A percentile compares a stretch with the other conserved stretches of the same genome.
These are phyloP conservation scores for Parastagonospora avenae DNA, from an alignment of 2,329 filamentous ascomycete genomes.

Conservation along the genomic window DNA sequence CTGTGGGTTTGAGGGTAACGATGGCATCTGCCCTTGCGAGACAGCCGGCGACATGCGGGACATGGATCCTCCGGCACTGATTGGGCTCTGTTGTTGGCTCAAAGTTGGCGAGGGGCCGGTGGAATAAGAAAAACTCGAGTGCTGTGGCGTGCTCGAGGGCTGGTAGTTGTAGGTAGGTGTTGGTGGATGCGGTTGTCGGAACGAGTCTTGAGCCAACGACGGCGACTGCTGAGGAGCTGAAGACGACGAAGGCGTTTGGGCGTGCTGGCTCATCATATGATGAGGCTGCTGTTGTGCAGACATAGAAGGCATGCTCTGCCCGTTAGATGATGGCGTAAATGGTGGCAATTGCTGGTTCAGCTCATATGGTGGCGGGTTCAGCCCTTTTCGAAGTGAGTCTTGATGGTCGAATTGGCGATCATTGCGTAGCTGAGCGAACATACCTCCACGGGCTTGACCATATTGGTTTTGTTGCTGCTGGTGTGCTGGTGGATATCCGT, in stretches of 20 bases:
- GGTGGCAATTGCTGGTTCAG: slow-evolving; percentile 63
- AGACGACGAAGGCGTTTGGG: slow-evolving; percentile 46
- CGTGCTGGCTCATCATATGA: slow-evolving; percentile 53
- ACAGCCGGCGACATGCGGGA: slow-evolving; percentile 60
- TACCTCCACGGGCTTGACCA: slow-evolving; percentile 44
- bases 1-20: slow-evolving; percentile 53
- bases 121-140: slow-evolving; percentile 55
- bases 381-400: slow-evolving; percentile 66
- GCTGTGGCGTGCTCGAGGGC: slow-evolving; percentile 57
- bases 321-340: slow-evolving; percentile 63
- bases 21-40: slow-evolving; percentile 50
- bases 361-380: slow-evolving; percentile 72
- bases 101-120: slow-evolving; percentile 54
- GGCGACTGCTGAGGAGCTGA: slow-evolving; percentile 54
- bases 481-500: slow-evolving; percentile 54
- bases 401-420: slow-evolving; percentile 58
- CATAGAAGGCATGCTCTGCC: slow-evolving; percentile 54
- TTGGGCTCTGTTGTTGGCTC: slow-evolving; percentile 53
- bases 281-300: slow-evolving; percentile 50
- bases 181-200: slow-evolving; percentile 62
- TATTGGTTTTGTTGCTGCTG: slow-evolving; percentile 42
- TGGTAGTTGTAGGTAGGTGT: slow-evolving; percentile 69
- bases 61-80: slow-evolving; percentile 53
- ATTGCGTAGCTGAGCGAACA: slow-evolving; percentile 62
- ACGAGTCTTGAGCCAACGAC: slow-evolving; percentile 65